Evolutionary conservation across 2,329 filamentous ascomycete species (phyloP).

Genomic region (Ophiostoma piceae): DNA sequence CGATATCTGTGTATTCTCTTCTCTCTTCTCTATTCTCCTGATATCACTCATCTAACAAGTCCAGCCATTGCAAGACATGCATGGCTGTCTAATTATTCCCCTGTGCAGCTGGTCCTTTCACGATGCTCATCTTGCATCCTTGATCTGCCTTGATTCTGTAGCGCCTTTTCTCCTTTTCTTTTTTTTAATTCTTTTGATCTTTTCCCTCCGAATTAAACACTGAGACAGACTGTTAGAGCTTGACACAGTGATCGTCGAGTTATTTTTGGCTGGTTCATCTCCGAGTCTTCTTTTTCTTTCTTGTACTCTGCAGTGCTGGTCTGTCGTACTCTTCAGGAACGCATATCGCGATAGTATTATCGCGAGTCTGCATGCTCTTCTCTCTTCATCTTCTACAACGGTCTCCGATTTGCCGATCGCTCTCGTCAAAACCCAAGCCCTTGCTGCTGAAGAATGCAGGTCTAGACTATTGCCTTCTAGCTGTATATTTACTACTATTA

Average conservation of each 20-base stretch:
- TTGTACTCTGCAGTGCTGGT: no score
- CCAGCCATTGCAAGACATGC: neutral
- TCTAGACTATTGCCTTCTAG: neutral
- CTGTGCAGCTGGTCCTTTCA: neutral
- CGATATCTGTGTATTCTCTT: neutral
- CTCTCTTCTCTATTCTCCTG: no score
- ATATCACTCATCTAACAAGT: neutral
- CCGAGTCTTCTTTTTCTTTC: no score
- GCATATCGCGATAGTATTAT: neutral
- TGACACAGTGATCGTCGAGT: neutral
- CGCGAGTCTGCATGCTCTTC: neutral
- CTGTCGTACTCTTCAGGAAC: neutral
- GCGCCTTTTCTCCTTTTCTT: neutral
- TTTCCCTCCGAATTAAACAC: neutral
- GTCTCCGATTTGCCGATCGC: neutral
- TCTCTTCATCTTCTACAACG: neutral
- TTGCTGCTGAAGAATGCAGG: neutral
- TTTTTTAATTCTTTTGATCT: neutral
- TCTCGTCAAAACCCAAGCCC: neutral
- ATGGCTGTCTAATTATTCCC: neutral
- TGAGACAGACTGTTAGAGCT: conserved; percentile 3
- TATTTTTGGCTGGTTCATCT: neutral
- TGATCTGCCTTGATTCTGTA: neutral
- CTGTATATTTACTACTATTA: no score
- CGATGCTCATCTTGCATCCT: neutral